Evolutionary conservation across 768 basidiomycete species (phyloP).

Genomic region (Lentinula aciculospora): DNA sequence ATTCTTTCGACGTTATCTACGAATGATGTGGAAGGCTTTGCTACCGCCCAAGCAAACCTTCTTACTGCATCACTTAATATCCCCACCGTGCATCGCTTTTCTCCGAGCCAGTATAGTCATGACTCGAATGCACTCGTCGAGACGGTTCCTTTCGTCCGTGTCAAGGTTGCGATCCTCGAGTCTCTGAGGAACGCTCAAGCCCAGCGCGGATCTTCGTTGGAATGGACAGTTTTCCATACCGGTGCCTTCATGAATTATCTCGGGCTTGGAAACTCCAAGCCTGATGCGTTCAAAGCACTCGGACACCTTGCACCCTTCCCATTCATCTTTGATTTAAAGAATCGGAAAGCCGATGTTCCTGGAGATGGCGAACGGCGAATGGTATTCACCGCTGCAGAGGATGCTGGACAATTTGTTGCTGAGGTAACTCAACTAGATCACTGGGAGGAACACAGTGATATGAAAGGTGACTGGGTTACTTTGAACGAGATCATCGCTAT

Average conservation of each 20-base stretch:
- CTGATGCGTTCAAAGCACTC: background rate
- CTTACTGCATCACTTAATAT: background rate
- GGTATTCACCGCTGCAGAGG: background rate
- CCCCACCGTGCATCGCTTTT: background rate
- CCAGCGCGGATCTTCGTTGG: background rate
- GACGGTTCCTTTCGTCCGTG: background rate
- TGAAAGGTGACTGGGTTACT: background rate
- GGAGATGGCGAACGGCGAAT: background rate
- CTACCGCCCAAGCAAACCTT: background rate
- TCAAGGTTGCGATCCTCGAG: background rate
- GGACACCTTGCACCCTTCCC: background rate
- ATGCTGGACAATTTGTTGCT: slow-evolving; percentile 2
- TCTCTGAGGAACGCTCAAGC: background rate
- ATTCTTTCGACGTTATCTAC: background rate
- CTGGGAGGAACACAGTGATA: slow-evolving; percentile 1
- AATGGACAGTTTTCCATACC: background rate
- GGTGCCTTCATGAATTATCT: slow-evolving; percentile 5
- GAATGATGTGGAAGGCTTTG: background rate
- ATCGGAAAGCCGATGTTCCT: background rate
- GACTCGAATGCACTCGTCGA: background rate
- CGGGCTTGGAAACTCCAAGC: background rate
- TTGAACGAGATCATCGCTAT: background rate
- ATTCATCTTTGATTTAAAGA: slow-evolving; percentile 1
- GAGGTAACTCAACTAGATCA: background rate
- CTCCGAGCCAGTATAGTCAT: slow-evolving; percentile 3